phyloP scores from a whole-genome alignment of 352 stramenopile genomes.

The Phytophthora sp. region DNA sequence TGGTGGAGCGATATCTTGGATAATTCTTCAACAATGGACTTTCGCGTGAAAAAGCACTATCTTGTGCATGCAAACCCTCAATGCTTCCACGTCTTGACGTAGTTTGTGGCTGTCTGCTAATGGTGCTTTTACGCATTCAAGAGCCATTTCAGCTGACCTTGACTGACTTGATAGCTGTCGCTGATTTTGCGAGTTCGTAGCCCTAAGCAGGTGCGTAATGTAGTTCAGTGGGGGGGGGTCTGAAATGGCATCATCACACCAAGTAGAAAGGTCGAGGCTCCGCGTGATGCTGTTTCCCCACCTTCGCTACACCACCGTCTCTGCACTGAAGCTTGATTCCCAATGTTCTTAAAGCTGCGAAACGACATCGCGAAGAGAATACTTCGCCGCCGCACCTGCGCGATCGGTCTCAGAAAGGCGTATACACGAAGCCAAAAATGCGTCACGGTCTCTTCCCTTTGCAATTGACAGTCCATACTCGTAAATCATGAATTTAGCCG shows the following conservation, averaged over 20 bases:
- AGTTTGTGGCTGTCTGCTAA: not conserved
- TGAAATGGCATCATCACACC: not conserved
- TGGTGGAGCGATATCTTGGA: not conserved
- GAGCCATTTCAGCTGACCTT: not conserved
- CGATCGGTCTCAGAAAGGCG: not conserved
- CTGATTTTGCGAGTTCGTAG: not conserved
- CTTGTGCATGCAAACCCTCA: not conserved
- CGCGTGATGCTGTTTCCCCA: not conserved
- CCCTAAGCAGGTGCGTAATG: not conserved
- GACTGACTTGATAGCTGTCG: not conserved
- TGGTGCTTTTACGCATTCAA: not conserved
- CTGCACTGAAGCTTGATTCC: not conserved
- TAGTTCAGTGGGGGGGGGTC: not conserved
- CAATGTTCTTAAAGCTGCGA: not conserved
- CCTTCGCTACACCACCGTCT: not conserved
- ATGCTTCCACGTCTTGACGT: not conserved
- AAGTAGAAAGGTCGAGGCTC: not conserved
- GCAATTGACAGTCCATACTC: conserved; percentile 15
- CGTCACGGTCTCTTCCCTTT: not conserved
- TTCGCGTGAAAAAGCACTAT: not conserved
- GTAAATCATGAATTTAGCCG: conserved; percentile 14
- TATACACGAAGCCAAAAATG: not conserved
- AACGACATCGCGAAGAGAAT: not conserved
- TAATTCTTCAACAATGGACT: not conserved
- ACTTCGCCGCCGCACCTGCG: not conserved